Base-by-base conservation (phyloP, 2,329 filamentous ascomycete genomes). In the Clonostachys byssicola region DNA sequence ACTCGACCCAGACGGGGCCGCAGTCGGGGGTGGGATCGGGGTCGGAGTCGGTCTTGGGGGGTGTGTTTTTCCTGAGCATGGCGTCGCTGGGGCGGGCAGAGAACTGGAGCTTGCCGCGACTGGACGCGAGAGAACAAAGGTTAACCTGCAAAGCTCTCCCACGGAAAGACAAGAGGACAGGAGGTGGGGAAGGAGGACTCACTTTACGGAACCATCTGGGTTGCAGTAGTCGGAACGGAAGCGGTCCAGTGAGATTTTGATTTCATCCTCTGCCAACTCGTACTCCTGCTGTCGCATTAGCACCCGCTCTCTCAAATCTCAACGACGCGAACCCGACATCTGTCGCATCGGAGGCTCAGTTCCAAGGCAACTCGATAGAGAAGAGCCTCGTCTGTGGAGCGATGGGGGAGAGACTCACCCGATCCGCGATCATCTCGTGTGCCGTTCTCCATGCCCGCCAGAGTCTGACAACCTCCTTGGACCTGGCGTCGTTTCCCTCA, bases 361-460 rank as follows among this genome's bases (percentile, higher is more conserved):
- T 40, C 12, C 38, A 40, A 40, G 7, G 38, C 38, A 40, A 40
- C 38, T 40, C 38, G 38, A 40, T 18, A 12, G 17, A n/a, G 38
- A 18, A n/a, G 12, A 41, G 7, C 48, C 33, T 34, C 40, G 42
- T 7, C 6, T 13, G 16, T 17, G 40, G 23, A 30, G 23, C 23
- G 23, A 6, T 33, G 16, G 17, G 30, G 42, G 20, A n/a, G 40
- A n/a, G 40, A 42, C 87, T 60, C 81, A 96, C 92, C 66, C 92
- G 76, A 68, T 97, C 94, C 52, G 81, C 77, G 58, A 94, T 86
- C 92, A 99, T 95, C 77, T 99, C 89, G 68, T 95, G 90, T 43
- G 91, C 85, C 9, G 94, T 99, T 69, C 85, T 84, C 83, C 89
- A 95, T 59, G 92, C 90, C 68, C 92, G 88, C 92, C 94, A 99